A percentile compares a stretch with the other conserved stretches of the same genome.
Evolutionary conservation across 2,329 filamentous ascomycete species (phyloP).

Genomic region (Bipolaris zeicola): DNA sequence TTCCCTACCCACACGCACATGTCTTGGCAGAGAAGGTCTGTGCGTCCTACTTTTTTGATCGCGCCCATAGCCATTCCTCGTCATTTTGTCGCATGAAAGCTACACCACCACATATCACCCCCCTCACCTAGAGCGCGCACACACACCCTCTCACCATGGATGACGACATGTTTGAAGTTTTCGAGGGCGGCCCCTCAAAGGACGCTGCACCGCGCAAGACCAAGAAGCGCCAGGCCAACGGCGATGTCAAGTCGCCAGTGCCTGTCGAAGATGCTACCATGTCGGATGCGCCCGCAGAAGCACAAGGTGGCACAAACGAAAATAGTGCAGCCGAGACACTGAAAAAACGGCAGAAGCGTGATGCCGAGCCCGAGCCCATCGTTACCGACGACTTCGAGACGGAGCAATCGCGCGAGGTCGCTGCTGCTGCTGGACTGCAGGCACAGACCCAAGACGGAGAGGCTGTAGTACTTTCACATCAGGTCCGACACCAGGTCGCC

Average conservation of each 20-base stretch:
- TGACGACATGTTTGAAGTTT: constrained; percentile 55
- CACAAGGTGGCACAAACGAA: constrained; percentile 36
- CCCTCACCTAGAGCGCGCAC: constrained; percentile 2
- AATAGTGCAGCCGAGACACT: constrained; percentile 47
- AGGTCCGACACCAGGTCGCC: constrained; percentile 97
- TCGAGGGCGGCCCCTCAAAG: constrained; percentile 46
- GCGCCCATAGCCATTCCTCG: not conserved
- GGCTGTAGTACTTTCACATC: constrained; percentile 86
- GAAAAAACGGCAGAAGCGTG: constrained; percentile 67
- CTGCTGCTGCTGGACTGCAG: constrained; percentile 73
- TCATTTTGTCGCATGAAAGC: not conserved
- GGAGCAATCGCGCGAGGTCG: constrained; percentile 88
- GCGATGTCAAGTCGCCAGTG: constrained; percentile 66
- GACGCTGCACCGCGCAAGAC: constrained; percentile 55
- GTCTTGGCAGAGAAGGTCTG: constrained; percentile 10
- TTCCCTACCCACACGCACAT: constrained; percentile 1
- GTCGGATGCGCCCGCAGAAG: constrained; percentile 48
- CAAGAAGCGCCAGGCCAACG: constrained; percentile 88
- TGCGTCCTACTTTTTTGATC: constrained; percentile 11
- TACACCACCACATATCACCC: not conserved
- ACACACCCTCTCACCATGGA: constrained; percentile 39
- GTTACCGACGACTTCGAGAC: constrained; percentile 95
- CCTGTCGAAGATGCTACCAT: constrained; percentile 52
- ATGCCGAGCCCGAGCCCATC: constrained; percentile 74
- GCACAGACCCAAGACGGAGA: constrained; percentile 67